Evolutionary conservation across 1,284 basidiomycete species (phyloP).

Genomic region (Ustilago esculenta): DNA sequence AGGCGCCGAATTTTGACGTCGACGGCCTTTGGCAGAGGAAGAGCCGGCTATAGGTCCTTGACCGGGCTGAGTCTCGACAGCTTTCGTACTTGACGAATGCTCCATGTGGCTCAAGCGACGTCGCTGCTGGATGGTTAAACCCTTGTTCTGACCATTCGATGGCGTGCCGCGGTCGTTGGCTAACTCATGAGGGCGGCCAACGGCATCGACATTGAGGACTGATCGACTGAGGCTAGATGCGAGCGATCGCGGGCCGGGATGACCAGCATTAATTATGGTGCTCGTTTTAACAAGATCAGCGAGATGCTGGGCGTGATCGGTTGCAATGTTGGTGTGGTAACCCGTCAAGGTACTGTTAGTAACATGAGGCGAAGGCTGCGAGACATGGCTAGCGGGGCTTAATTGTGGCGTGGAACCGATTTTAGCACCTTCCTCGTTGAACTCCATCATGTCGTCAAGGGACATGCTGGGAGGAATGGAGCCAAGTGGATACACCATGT

Average conservation of each 20-base stretch:
- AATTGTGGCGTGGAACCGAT: constrained; percentile 16
- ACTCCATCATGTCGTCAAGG: constrained; percentile 22
- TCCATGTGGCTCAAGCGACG: constrained; percentile 36
- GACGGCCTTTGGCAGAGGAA: constrained; percentile 9
- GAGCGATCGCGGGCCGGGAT: constrained; percentile 35
- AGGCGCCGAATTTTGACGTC: constrained; percentile 40
- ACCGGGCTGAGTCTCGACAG: background rate
- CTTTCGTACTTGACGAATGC: background rate
- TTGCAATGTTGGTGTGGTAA: constrained; percentile 41
- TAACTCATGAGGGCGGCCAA: constrained; percentile 17
- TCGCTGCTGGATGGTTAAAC: constrained; percentile 46
- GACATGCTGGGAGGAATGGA: constrained; percentile 8
- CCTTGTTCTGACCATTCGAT: background rate
- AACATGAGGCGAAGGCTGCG: constrained; percentile 23
- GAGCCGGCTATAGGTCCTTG: background rate
- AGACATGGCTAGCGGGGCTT: constrained; percentile 24
- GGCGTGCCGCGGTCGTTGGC: background rate
- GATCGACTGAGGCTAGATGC: constrained; percentile 43
- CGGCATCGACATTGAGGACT: constrained; percentile 28
- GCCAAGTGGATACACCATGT: constrained; percentile 31
- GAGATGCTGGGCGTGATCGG: constrained; percentile 36
- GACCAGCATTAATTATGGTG: constrained; percentile 32
- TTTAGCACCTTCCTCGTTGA: constrained; percentile 5
- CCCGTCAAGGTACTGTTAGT: constrained; percentile 32
- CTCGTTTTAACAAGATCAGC: constrained; percentile 36